Conservation (phyloP, 2,329 filamentous ascomycete species). For the Cercospora citrullina region DNA sequence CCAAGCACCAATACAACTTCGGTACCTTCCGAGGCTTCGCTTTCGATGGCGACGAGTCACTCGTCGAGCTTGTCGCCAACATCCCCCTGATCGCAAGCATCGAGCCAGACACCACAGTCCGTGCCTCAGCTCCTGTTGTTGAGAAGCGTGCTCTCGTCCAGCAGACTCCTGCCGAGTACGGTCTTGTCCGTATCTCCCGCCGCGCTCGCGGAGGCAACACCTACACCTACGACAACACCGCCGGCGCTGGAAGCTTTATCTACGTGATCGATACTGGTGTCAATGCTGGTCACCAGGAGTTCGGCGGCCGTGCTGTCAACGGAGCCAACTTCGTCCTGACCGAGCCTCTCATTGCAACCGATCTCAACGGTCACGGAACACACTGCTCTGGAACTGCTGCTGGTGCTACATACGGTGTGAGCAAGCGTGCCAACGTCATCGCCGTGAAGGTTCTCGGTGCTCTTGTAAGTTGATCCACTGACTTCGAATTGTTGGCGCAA, state of each 20-base stretch:
- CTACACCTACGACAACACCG: slow-evolving; percentile 44
- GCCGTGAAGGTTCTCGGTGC: slow-evolving; percentile 54
- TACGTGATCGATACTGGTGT: slow-evolving; percentile 34
- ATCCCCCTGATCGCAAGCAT: slow-evolving; percentile 40
- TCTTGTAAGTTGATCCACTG: slow-evolving; percentile 19
- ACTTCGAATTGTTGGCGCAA: too few relatives aligned
- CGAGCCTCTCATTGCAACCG: slow-evolving; percentile 32
- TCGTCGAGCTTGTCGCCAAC: slow-evolving; percentile 35
- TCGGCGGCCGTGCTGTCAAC: slow-evolving; percentile 32
- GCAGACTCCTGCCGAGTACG: slow-evolving; percentile 41
- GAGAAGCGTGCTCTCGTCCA: slow-evolving; percentile 40
- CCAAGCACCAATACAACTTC: slow-evolving; percentile 41
- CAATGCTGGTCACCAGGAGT: slow-evolving; percentile 28
- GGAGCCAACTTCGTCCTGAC: slow-evolving; percentile 29
- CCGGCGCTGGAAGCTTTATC: slow-evolving; percentile 33
- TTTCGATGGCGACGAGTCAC: slow-evolving; percentile 38
- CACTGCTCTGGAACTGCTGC: slow-evolving; percentile 63
- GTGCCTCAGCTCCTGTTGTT: slow-evolving; percentile 35
- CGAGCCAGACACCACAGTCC: slow-evolving; percentile 43
- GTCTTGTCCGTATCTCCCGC: slow-evolving; percentile 45
- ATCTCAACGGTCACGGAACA: slow-evolving; percentile 62
- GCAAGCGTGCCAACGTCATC: slow-evolving; percentile 47
- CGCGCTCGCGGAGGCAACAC: slow-evolving; percentile 33
- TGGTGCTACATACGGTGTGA: slow-evolving; percentile 61
- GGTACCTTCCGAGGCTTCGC: slow-evolving; percentile 44